Base-by-base conservation (phyloP, 2,329 filamentous ascomycete genomes). In the Cladosporium sp. region DNA sequence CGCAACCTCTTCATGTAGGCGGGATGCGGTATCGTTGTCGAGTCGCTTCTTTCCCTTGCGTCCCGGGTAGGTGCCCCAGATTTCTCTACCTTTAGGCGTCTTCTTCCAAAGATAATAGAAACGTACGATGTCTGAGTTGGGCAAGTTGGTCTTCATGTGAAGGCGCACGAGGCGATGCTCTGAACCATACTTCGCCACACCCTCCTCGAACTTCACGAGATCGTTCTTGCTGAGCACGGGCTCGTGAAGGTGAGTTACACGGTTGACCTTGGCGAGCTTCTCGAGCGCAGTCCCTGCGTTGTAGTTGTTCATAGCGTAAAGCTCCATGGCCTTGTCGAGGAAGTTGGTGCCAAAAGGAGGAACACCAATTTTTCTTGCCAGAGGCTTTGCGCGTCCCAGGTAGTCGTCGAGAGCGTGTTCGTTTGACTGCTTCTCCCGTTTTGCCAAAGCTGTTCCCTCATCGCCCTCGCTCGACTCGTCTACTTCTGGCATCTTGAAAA, bases 21-120 rank as follows among this genome's bases (percentile, higher is more conserved):
- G 96, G 34, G 87, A 87, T 18, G 86, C 85, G 7, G 86, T 86
- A 57, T 88, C 90, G 65, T 80, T 80, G 36, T 79, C 76, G 26
- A 79, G 78, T 74, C 96, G 92, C 79, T 95, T 97, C 78, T 94
- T 96, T 65, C 92, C 92, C 76, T 96, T 96, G 55, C 94, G 88
- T 12, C 92, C 92, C 60, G 92, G 88, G 73, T 91, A 97, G 70
- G 89, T 92, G 67, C 92, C 92, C 93, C 95, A 97, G 26, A 99
- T 88, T 72, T 95, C 88, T 75, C 87, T 89, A 49, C 95, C 95
- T 66, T 90, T 88, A 1, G 90, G 86, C 0, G 92, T 92, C 79
- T 98, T 98, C 81, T 99, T 99, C 95, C 95, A 99, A 70, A 92
- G 92, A 77, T 99, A 99, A 79, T 98, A 99, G 76, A 91, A 96